These are phyloP conservation scores for Kwoniella dendrophila DNA, from an alignment of 768 basidiomycete genomes.

Conservation along the genomic window DNA sequence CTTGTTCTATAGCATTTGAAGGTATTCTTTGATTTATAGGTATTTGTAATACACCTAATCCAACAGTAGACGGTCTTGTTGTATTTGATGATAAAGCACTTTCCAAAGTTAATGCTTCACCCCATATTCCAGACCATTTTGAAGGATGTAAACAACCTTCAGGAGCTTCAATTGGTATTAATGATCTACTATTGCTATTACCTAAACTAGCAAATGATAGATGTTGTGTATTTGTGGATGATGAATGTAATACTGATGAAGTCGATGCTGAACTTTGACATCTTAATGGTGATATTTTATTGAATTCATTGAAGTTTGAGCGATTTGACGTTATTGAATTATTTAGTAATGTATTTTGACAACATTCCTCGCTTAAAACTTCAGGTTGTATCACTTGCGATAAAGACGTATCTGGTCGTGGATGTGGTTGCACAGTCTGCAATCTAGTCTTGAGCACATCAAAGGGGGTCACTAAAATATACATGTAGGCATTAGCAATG, in stretches of 20 bases:
- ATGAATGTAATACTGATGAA: conserved; percentile 6
- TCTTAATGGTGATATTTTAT: conserved; percentile 28
- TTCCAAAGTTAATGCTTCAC: conserved; percentile 48
- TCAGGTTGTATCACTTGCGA: neutral
- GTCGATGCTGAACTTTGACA: conserved; percentile 29
- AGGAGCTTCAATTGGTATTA: conserved; percentile 35
- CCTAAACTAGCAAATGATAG: conserved; percentile 27
- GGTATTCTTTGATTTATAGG: conserved; percentile 13
- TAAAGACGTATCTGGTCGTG: conserved; percentile 4
- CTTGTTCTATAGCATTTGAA: conserved; percentile 30
- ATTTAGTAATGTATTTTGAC: conserved; percentile 49
- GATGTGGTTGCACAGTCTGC: conserved; percentile 67
- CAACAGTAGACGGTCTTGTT: conserved; percentile 20
- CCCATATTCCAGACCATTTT: conserved; percentile 56
- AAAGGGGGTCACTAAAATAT: conserved; percentile 87
- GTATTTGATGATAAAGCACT: conserved; percentile 32
- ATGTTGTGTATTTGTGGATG: conserved; percentile 10
- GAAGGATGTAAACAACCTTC: conserved; percentile 51
- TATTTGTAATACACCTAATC: conserved; percentile 26
- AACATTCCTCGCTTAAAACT: conserved; percentile 34
- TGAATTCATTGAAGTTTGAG: no score
- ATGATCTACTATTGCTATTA: conserved; percentile 9
- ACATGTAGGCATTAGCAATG: neutral
- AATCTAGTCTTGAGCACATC: conserved; percentile 96
- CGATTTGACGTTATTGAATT: conserved; percentile 2